Evolutionary conservation across 805 yeast genomes (phyloP), one percentile per base, ranked within the genome.

Genomic region (Saturnispora diversa): DNA sequence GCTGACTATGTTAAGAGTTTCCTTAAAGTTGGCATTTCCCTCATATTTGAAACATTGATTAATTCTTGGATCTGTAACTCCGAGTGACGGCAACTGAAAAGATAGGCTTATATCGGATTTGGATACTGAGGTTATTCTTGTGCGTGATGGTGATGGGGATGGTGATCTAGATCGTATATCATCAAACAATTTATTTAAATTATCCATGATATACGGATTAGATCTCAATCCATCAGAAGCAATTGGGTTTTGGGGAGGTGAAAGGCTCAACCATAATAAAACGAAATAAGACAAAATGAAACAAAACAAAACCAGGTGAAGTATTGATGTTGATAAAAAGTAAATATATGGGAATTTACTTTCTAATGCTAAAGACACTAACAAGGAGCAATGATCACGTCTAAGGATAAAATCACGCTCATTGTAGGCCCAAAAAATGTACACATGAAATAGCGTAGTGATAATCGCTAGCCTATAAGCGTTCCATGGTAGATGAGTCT

Each of bases 361-460:
- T 19, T 53, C 50, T 11, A 69, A 55, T 1, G 71, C 53, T 9
- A 54, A 35, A 15, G 52, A 44, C 8, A 44, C 46, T n/a, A 42
- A 49, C 37, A 48, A 48, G 13, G 62, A 61, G 31, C 54, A 46
- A 17, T 44, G 45, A 10, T 40, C 37, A 7, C 41, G 43, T 28
- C 49, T 45, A 19, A 50, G 58, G 24, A 53, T 47, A 29, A 53
- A 52, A 41, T 69, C 72, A 49, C 74, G 76, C 58, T 90, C 98
- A 45, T 83, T 88, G 42, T 80, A 75, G 0, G 95, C 95, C 97
- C 98, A 92, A 1, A 77, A 78, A 39, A 92, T 60, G 56, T 92
- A 92, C 4, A 90, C 90, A 51, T 92, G 97, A 52, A 90, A 86
- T 12, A 92, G 68, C 0, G 84, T 64, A 39, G 82, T 67, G 28